A percentile compares a stretch with the other conserved stretches of the same genome.
phyloP scores from a whole-genome alignment of 2,329 filamentous ascomycete species.

The Ramularia endophylla region DNA sequence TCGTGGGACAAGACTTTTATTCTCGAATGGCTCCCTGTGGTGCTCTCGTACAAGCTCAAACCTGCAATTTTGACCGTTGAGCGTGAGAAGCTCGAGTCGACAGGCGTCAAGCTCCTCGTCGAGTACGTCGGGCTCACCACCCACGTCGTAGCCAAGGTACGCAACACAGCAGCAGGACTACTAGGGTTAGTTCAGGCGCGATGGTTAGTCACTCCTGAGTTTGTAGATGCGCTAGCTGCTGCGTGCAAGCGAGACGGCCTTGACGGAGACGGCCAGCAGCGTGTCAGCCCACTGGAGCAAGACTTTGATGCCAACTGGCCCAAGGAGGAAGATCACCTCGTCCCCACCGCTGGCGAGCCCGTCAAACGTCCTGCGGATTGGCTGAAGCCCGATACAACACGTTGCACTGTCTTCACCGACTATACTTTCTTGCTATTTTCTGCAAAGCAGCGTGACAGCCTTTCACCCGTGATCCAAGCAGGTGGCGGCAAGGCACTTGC shows the following conservation, averaged over 20 bases:
- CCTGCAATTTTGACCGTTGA: slow-evolving; percentile 52
- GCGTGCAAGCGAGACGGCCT: slow-evolving; percentile 42
- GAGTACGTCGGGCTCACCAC: slow-evolving; percentile 73
- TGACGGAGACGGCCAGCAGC: slow-evolving; percentile 19
- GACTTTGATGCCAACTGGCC: slow-evolving; percentile 82
- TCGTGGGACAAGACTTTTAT: slow-evolving; percentile 50
- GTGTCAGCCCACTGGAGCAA: slow-evolving; percentile 53
- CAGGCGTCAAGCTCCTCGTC: slow-evolving; percentile 81
- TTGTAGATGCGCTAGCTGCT: slow-evolving; percentile 64
- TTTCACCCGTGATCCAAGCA: slow-evolving; percentile 68
- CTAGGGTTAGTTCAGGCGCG: slow-evolving; percentile 79
- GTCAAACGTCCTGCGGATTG: slow-evolving; percentile 54
- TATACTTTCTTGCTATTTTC: slow-evolving; percentile 89
- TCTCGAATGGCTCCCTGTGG: slow-evolving; percentile 65
- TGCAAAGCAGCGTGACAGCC: slow-evolving; percentile 64
- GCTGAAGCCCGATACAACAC: slow-evolving; percentile 62
- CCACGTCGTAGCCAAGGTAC: slow-evolving; percentile 80
- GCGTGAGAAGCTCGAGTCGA: slow-evolving; percentile 62
- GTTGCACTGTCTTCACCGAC: slow-evolving; percentile 71
- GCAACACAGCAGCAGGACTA: slow-evolving; percentile 81
- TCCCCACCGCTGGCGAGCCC: slow-evolving; percentile 69
- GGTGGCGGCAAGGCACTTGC: slow-evolving; percentile 78
- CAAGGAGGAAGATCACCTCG: slow-evolving; percentile 63
- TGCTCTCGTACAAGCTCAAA: slow-evolving; percentile 65
- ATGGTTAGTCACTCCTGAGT: slow-evolving; percentile 68